Evolutionary conservation across 805 yeast species (phyloP).

Genomic region (Wickerhamiella occidentalis): DNA sequence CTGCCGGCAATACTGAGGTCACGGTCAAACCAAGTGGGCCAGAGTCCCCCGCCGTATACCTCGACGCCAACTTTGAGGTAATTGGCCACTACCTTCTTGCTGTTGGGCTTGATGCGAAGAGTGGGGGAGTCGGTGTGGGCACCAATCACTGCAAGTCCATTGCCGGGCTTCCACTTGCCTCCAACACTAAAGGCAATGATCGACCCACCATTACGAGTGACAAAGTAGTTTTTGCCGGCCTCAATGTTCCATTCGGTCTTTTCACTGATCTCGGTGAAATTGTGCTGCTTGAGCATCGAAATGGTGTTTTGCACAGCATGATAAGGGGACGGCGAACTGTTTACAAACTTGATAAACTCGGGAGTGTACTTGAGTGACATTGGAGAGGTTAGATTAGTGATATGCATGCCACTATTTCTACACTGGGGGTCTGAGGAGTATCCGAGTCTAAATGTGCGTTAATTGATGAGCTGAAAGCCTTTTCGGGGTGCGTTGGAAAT

Average conservation of each 20-base stretch:
- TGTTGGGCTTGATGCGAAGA: conserved; percentile 78
- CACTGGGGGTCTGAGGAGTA: no score
- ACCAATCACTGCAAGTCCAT: conserved; percentile 79
- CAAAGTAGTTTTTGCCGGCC: conserved; percentile 59
- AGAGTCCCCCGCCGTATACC: conserved; percentile 88
- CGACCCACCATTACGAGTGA: conserved; percentile 83
- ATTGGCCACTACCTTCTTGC: conserved; percentile 53
- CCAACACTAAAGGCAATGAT: conserved; percentile 82
- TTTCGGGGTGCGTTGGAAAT: no score
- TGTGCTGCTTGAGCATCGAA: conserved; percentile 41
- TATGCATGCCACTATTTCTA: conserved; percentile 9
- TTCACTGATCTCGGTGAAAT: conserved; percentile 65
- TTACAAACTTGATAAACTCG: conserved; percentile 66
- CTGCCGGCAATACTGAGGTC: conserved; percentile 88
- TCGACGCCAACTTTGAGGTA: conserved; percentile 87
- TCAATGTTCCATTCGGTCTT: conserved; percentile 51
- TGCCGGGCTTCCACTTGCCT: conserved; percentile 55
- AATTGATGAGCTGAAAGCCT: no score
- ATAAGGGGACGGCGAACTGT: conserved; percentile 84
- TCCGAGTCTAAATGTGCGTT: no score
- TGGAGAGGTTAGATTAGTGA: not conserved
- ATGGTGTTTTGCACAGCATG: conserved; percentile 72
- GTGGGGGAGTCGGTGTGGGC: conserved; percentile 96
- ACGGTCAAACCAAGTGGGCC: conserved; percentile 96
- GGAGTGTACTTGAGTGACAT: conserved; percentile 10